Evolutionary conservation across 2,329 filamentous ascomycete species (phyloP).

Genomic region (Sporothrix variecibatus): DNA sequence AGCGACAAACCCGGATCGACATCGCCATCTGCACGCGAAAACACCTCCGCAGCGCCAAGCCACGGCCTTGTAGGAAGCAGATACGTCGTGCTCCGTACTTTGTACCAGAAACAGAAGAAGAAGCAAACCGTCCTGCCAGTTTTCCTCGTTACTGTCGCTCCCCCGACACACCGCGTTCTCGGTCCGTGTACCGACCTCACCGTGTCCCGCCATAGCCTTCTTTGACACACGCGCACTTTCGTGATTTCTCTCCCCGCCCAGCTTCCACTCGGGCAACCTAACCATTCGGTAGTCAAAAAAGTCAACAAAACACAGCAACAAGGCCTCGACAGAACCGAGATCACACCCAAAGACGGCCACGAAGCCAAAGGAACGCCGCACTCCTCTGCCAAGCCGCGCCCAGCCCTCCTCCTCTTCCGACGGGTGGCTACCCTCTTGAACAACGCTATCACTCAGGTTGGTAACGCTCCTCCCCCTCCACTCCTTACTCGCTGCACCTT

Average conservation of each 20-base stretch:
- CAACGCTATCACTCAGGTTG: constrained; percentile 18
- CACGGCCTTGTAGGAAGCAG: constrained; percentile 3
- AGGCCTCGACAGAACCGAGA: neutral
- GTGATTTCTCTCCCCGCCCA: neutral
- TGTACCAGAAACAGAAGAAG: neutral
- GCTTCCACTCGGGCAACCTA: neutral
- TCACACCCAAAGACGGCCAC: neutral
- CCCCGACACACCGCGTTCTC: neutral
- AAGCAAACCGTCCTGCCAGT: neutral
- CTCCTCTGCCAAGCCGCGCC: constrained; percentile 23
- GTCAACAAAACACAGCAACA: neutral
- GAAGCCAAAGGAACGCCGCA: neutral
- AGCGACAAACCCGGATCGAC: neutral
- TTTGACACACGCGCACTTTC: neutral
- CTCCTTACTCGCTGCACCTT: constrained; percentile 11
- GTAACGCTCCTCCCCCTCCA: constrained; percentile 4
- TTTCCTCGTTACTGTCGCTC: neutral
- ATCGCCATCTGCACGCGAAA: constrained; percentile 7
- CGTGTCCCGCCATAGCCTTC: neutral
- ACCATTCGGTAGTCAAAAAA: neutral
- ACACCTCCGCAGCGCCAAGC: constrained; percentile 16
- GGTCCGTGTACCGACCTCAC: neutral
- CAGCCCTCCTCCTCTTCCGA: constrained; percentile 26
- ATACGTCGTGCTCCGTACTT: constrained; percentile 7
- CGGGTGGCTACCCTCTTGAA: constrained; percentile 21